Conservation (phyloP, 371 early-diverging fungal genomes). For the Mortierella sp. region DNA sequence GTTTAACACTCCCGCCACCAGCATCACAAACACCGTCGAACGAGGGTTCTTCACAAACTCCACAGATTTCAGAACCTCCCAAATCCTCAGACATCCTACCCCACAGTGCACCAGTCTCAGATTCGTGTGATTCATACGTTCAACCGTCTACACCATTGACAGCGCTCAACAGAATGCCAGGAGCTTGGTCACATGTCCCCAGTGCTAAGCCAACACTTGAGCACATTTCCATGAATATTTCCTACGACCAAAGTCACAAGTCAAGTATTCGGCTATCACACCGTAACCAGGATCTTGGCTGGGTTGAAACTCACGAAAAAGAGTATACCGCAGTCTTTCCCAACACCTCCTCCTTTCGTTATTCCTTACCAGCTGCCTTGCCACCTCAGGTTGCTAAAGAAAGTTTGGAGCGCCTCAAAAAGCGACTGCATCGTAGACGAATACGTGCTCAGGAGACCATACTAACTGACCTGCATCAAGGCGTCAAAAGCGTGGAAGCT, state of each 20-base stretch:
- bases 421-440: conserved; percentile 25
- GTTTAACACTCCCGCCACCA: background rate
- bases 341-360: conserved; percentile 10
- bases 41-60: background rate
- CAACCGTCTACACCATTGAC: background rate
- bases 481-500: conserved; percentile 39
- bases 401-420: background rate
- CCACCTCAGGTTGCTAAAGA: conserved; percentile 2
- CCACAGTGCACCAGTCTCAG: background rate
- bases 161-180: background rate
- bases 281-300: background rate
- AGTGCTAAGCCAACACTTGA: background rate
- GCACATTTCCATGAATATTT: background rate
- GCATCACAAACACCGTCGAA: background rate
- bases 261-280: background rate
- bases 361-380: background rate
- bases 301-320: conserved; percentile 19
- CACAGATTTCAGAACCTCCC: background rate
- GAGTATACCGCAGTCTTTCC: conserved; percentile 12
- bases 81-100: background rate
- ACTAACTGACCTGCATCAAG: conserved; percentile 41
- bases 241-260: too few species aligned
- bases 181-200: background rate
- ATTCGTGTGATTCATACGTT: background rate
- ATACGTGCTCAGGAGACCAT: conserved; percentile 33